Evolutionary conservation across 805 yeast species (phyloP), one percentile per base, ranked within the genome.

Genomic region (Pichia rugopelliculosa): DNA sequence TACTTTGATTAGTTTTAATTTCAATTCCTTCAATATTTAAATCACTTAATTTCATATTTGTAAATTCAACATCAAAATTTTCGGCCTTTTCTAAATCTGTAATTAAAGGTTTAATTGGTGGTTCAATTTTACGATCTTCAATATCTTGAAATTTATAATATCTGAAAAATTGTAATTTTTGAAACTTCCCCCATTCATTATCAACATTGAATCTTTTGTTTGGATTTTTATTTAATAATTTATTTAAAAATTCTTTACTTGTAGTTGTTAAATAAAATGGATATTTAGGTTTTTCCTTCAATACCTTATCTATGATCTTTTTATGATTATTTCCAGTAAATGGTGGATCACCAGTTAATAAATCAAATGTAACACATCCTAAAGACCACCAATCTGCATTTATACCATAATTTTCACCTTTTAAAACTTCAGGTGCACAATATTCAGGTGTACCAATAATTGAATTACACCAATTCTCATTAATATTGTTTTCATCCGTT

Each of bases 331-430:
- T 81, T 3, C 96, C 96, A 0, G 89, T 83, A 62, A 86, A 87
- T 3, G 96, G 96, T 0, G 96, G 95, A 46, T 78, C 72, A 0
- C 96, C 96, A 0, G 89, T 81, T 44, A 88, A 69, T 75, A 87
- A 74, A 62, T 88, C 95, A 57, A 69, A 85, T 48, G 81, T 70
- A 9, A 87, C 81, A 49, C 93, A 84, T 0, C 96, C 96, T 23
- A 88, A 66, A 0, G 95, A 86, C 87, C 95, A 87, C 84, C 95
- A 86, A 61, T 87, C 96, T 21, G 88, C 93, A 17, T 78, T 72
- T 48, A 74, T 78, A 50, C 85, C 88, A 60, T 87, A 88, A 30
- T 83, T 80, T 53, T 80, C 74, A 24, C 95, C 95, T 40, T 77
- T 76, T 21, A 87, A 64, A 33, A 88, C 83, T 61, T 87, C 96